phyloP scores from a whole-genome alignment of 2,329 filamentous ascomycete species.

The Capronia americana region DNA sequence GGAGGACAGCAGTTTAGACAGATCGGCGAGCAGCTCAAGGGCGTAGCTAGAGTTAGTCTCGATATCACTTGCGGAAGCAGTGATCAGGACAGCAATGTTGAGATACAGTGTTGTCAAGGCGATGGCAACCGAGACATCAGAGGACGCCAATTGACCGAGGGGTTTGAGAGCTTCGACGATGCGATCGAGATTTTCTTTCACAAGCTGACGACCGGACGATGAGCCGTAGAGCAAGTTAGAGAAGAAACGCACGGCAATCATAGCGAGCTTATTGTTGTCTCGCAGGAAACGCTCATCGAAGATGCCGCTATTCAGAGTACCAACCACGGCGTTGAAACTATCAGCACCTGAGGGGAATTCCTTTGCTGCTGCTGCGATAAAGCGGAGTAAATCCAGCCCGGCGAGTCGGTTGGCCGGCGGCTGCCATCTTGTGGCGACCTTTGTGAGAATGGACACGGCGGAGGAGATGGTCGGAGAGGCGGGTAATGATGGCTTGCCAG shows the following conservation, averaged over 20 bases:
- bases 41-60: conserved; percentile 50
- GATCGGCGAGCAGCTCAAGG: conserved; percentile 64
- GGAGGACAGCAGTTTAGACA: conserved; percentile 65
- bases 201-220: conserved; percentile 70
- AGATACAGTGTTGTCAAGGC: conserved; percentile 82
- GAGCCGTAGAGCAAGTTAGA: conserved; percentile 80
- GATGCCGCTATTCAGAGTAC: conserved; percentile 64
- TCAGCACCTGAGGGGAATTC: conserved; percentile 67
- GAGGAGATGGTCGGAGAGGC: conserved; percentile 40
- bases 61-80: conserved; percentile 49
- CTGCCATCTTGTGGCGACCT: conserved; percentile 75
- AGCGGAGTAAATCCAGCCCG: conserved; percentile 84
- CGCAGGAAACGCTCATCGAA: conserved; percentile 66
- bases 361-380: conserved; percentile 72
- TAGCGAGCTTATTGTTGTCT: conserved; percentile 72
- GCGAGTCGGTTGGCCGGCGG: conserved; percentile 80
- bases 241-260: conserved; percentile 83
- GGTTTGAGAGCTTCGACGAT: conserved; percentile 69
- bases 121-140: conserved; percentile 80
- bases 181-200: conserved; percentile 64
- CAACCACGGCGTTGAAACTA: conserved; percentile 64
- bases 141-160: conserved; percentile 61
- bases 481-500: conserved; percentile 44
- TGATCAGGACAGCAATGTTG: conserved; percentile 80
- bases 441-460: conserved; percentile 67